phyloP scores from a whole-genome alignment of 176 grass and related monocot genomes.

The Musa itinerans region DNA sequence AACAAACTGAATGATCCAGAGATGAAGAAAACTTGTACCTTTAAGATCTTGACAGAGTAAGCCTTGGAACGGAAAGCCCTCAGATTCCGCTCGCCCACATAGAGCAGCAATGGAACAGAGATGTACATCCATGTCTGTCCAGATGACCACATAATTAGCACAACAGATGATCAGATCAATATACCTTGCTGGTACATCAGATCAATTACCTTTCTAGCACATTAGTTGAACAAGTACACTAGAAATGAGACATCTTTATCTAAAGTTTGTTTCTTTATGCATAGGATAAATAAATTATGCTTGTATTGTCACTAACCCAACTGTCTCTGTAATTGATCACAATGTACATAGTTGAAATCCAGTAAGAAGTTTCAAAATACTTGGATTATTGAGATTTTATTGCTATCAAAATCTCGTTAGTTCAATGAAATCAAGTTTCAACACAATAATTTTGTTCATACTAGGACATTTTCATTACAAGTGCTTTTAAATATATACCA shows the following conservation, averaged over 20 bases:
- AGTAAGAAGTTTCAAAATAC: neutral
- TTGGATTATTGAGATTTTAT: too few relatives aligned
- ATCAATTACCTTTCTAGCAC: neutral
- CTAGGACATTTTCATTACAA: too few relatives aligned
- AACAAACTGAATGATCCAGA: neutral
- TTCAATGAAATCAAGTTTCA: too few relatives aligned
- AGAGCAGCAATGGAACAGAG: conserved; percentile 58
- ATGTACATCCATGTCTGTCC: conserved; percentile 99
- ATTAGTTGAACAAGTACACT: neutral
- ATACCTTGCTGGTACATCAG: neutral
- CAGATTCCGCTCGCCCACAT: conserved; percentile 70
- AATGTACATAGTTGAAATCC: neutral
- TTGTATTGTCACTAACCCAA: too few relatives aligned
- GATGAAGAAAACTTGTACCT: conserved; percentile 33
- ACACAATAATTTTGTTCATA: too few relatives aligned
- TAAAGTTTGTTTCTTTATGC: too few relatives aligned
- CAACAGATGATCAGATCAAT: neutral
- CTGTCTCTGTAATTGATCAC: neutral
- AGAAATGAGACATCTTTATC: too few relatives aligned
- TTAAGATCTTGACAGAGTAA: conserved; percentile 73
- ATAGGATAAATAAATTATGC: too few relatives aligned
- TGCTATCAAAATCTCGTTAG: too few relatives aligned
- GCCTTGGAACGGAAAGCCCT: conserved; percentile 84
- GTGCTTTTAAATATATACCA: too few relatives aligned
- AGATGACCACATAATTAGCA: neutral